These are phyloP conservation scores for Psilocybe tampanensis DNA, from an alignment of 768 basidiomycete genomes.

Conservation along the genomic window DNA sequence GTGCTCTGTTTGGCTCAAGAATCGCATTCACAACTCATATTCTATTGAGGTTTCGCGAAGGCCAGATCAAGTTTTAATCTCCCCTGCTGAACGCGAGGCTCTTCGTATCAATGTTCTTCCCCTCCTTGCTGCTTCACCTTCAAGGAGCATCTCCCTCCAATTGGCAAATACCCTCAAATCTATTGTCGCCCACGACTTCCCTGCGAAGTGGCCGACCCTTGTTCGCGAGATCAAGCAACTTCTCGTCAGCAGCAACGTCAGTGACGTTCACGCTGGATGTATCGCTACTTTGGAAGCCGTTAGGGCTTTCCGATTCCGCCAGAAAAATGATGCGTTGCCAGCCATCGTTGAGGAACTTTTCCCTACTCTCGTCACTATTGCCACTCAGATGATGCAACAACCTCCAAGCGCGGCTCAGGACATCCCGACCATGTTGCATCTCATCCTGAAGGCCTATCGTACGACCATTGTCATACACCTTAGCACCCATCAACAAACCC, in stretches of 20 bases:
- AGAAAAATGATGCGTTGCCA: slow-evolving; percentile 60
- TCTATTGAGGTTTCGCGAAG: slow-evolving; percentile 49
- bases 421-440: slow-evolving; percentile 81
- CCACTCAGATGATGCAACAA: slow-evolving; percentile 63
- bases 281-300: slow-evolving; percentile 78
- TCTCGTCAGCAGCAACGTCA: slow-evolving; percentile 62
- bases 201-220: slow-evolving; percentile 71
- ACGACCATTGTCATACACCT: slow-evolving; percentile 78
- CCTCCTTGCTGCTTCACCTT: slow-evolving; percentile 68
- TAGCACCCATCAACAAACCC: slow-evolving; percentile 70
- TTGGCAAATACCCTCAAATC: slow-evolving; percentile 74
- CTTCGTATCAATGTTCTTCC: slow-evolving; percentile 69
- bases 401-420: slow-evolving; percentile 68
- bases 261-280: slow-evolving; percentile 81
- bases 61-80: slow-evolving; percentile 65
- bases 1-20: slow-evolving; percentile 88
- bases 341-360: slow-evolving; percentile 64
- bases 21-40: slow-evolving; percentile 77
- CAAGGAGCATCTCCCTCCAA: slow-evolving; percentile 72
- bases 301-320: slow-evolving; percentile 78
- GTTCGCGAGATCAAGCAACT: slow-evolving; percentile 68
- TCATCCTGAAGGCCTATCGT: slow-evolving; percentile 87
- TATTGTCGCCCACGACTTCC: slow-evolving; percentile 77
- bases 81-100: slow-evolving; percentile 69
- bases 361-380: slow-evolving; percentile 77